Base-by-base conservation (phyloP, 306 rosid species). In the Prunus kanzakura region DNA sequence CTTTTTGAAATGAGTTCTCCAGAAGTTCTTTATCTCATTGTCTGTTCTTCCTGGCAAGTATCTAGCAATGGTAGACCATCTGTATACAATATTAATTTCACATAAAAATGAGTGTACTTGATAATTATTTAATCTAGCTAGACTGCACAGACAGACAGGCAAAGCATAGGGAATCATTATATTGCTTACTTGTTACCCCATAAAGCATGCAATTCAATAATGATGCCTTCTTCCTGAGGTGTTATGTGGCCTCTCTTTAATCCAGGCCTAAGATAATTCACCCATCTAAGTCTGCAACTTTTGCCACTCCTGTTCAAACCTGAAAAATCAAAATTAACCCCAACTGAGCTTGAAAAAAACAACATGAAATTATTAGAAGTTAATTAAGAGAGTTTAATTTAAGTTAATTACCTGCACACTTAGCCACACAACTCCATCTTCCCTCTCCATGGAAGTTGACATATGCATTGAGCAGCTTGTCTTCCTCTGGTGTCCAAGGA, bases 251-350 rank as follows among this genome's bases (percentile, higher is more conserved):
- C 88, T 81, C 81, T 89, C 82, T 91, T 91, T 6, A 91, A 89
- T 5, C 93, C 97, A 0, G 97, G 95, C 81, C 85, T 89, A 47
- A 91, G 78, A 82, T 91, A 91, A 67, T 91, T 91, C 64, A 89
- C 94, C 97, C 97, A 91, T 78, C 97, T 88, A 58, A 91, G 82
- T 67, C 97, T 86, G 83, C 94, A 88, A 75, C 97, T 91, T 76
- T 91, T 91, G 20, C 97, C 97, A 64, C 78, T 87, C 76, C 95
- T 85, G 51, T 88, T 89, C 79, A 91, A 70, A 4, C 90, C 95
- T 89, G 80, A n/a, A 75, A 45, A 74, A 30, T 30, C 25, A 12
- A 45, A 45, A 67, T 30, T 67, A 55, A 68, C 1, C 3, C 16
- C 60, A 84, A 41, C 20, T 29, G 67, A 62, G 11, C 43, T 35